Evolutionary conservation across 2,329 filamentous ascomycete species (phyloP).

Genomic region (Trichoderma pleuroti): DNA sequence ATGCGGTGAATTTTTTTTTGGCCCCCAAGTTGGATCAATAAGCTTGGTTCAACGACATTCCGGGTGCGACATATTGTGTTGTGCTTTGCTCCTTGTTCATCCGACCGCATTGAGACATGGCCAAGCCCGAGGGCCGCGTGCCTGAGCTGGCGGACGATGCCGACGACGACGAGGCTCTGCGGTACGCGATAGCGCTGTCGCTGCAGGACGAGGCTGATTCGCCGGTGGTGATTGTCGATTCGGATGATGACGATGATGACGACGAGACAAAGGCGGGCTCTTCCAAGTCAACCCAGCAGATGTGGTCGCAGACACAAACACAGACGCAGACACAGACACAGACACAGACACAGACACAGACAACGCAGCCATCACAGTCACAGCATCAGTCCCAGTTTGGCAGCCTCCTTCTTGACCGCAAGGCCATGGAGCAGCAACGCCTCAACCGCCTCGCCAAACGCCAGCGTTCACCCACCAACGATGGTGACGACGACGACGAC

Average conservation of each 20-base stretch:
- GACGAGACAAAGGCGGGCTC: neutral
- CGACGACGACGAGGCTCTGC: slow-evolving; percentile 58
- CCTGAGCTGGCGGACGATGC: slow-evolving; percentile 32
- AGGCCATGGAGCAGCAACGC: slow-evolving; percentile 81
- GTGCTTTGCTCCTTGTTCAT: neutral
- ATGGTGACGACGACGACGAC: slow-evolving; percentile 25
- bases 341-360: neutral
- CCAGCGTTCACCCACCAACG: slow-evolving; percentile 23
- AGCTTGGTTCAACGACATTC: neutral
- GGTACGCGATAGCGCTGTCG: slow-evolving; percentile 58
- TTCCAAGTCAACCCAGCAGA: neutral
- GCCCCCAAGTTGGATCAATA: neutral
- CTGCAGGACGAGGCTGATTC: slow-evolving; percentile 35
- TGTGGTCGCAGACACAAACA: neutral
- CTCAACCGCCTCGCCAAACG: slow-evolving; percentile 65
- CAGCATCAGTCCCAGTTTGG: slow-evolving; percentile 28
- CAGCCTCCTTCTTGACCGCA: slow-evolving; percentile 63
- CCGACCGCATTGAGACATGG: neutral
- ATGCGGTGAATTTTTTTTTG: neutral
- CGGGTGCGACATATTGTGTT: neutral
- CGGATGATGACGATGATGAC: neutral
- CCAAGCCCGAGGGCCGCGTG: slow-evolving; percentile 12
- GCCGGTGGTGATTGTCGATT: neutral
- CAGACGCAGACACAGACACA: neutral
- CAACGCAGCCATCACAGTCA: neutral